These are phyloP conservation scores for Capsicum pubescens DNA, from an alignment of 257 asterid genomes.

Conservation along the genomic window DNA sequence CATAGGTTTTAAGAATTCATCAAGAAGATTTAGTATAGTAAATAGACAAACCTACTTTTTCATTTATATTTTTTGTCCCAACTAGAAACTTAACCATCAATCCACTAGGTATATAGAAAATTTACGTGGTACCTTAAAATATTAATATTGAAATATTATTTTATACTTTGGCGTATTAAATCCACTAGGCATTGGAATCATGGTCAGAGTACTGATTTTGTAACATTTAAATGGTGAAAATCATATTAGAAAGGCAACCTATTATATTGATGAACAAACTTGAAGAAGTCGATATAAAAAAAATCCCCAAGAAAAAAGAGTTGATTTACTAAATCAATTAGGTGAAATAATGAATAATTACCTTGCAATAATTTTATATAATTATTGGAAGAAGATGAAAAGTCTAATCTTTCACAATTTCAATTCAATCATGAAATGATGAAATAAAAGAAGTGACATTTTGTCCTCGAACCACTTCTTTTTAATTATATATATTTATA, in stretches of 20 bases:
- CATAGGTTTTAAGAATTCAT: not conserved
- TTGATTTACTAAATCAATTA: too few species aligned
- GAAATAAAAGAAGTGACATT: not conserved
- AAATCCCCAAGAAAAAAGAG: too few species aligned
- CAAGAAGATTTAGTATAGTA: not conserved
- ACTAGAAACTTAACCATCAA: not conserved
- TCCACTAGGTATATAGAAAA: not conserved
- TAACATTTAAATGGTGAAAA: not conserved
- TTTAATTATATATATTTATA: not conserved
- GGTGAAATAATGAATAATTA: not conserved
- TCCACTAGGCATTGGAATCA: too few species aligned
- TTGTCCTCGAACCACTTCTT: not conserved
- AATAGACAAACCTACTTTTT: slow-evolving; percentile 6
- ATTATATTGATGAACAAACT: not conserved
- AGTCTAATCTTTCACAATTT: not conserved
- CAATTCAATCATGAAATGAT: not conserved
- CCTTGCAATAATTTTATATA: not conserved
- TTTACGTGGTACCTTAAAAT: too few species aligned
- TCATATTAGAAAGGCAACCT: not conserved
- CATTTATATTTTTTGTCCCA: not conserved
- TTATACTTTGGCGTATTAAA: not conserved
- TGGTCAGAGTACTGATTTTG: not conserved
- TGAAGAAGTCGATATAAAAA: not conserved
- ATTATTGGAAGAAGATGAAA: not conserved
- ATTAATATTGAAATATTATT: too few species aligned